These are phyloP conservation scores for Neurospora sp. DNA, from an alignment of 495 filamentous ascomycete genomes.

Conservation along the genomic window DNA sequence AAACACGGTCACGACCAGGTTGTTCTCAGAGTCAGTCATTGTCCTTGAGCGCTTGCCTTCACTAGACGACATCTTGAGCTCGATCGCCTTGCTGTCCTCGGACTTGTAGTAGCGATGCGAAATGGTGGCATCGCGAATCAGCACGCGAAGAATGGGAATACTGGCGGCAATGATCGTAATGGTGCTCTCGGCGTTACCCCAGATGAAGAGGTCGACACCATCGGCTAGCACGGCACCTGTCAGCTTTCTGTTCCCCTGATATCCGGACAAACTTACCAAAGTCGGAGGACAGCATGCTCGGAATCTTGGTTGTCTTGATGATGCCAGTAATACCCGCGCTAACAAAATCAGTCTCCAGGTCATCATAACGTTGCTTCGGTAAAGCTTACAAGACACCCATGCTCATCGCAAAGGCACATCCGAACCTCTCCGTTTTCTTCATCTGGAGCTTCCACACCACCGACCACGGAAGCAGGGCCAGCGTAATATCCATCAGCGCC, in stretches of 20 bases:
- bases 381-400: conserved; percentile 15
- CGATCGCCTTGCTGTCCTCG: neutral
- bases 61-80: neutral
- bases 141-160: conserved; percentile 25
- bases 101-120: neutral
- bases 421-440: conserved; percentile 26
- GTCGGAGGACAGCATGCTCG: neutral
- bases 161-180: conserved; percentile 28
- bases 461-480: conserved; percentile 27
- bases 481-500: conserved; percentile 19
- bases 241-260: neutral
- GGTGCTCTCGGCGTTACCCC: conserved; percentile 22
- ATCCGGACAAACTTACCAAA: conserved; percentile 1
- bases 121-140: conserved; percentile 12
- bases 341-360: neutral
- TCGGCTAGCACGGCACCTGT: conserved; percentile 2
- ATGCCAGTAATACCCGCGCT: conserved; percentile 23
- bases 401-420: conserved; percentile 28
- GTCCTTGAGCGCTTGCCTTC: neutral
- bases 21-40: neutral
- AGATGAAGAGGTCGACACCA: conserved; percentile 13
- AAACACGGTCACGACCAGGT: neutral
- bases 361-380: neutral
- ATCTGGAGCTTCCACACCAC: conserved; percentile 24
- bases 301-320: conserved; percentile 16